Evolutionary conservation across 2,329 filamentous ascomycete genomes (phyloP).

Genomic region (Aspergillus sclerotialis): DNA sequence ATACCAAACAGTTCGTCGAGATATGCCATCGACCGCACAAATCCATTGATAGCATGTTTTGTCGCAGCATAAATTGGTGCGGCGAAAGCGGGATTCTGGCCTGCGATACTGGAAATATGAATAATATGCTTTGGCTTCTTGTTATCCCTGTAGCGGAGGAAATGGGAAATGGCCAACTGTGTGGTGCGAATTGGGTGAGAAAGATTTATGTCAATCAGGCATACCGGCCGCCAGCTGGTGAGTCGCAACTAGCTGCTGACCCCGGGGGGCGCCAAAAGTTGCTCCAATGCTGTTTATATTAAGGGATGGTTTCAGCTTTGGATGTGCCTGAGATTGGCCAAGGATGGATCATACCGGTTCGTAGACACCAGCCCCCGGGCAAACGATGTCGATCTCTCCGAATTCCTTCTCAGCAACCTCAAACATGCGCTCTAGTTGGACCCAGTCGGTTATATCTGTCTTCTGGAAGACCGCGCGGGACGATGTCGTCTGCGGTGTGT

Average conservation of each 20-base stretch:
- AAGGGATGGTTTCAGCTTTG: slow-evolving; percentile 1
- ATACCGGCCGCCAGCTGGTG: slow-evolving; percentile 34
- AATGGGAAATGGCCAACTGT: slow-evolving; percentile 45
- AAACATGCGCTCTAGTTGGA: slow-evolving; percentile 44
- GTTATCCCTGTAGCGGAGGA: slow-evolving; percentile 27
- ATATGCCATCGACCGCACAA: slow-evolving; percentile 43
- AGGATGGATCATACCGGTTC: slow-evolving; percentile 30
- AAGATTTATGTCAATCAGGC: slow-evolving; percentile 44
- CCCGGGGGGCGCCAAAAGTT: slow-evolving; percentile 47
- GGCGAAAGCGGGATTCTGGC: slow-evolving; percentile 31
- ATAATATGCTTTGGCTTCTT: slow-evolving; percentile 37
- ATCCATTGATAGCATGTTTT: slow-evolving; percentile 44
- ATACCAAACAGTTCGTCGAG: slow-evolving; percentile 47
- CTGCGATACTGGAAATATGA: slow-evolving; percentile 45
- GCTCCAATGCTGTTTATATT: slow-evolving; percentile 33
- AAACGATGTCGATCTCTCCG: slow-evolving; percentile 41
- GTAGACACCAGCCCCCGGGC: slow-evolving; percentile 40
- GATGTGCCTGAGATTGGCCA: not conserved
- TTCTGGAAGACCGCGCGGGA: slow-evolving; percentile 37
- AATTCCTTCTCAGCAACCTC: slow-evolving; percentile 43
- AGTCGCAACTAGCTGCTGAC: slow-evolving; percentile 35
- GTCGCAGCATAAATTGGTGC: slow-evolving; percentile 43
- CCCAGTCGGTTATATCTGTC: slow-evolving; percentile 46
- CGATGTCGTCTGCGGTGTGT: slow-evolving; percentile 17
- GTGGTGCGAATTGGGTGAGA: slow-evolving; percentile 47